A percentile compares a stretch with the other conserved stretches of the same genome.
Conservation (phyloP, 441 rosid genomes). For the Mallotus japonicus region DNA sequence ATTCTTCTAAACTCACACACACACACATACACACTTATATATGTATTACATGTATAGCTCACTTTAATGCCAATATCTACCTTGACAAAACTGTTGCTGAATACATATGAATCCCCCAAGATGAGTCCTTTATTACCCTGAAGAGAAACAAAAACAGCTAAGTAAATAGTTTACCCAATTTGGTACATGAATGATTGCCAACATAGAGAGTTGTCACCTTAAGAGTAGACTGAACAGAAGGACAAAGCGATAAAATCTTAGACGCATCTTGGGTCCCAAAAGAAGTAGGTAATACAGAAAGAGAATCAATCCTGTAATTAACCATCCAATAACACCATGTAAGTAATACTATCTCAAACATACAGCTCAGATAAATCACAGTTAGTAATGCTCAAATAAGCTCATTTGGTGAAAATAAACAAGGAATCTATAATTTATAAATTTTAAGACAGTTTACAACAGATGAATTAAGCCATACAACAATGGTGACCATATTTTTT, state of each 20-base stretch:
- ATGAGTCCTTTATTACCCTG: slow-evolving; percentile 77
- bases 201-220: slow-evolving; percentile 51
- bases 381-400: slow-evolving; percentile 4
- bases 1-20: neutral
- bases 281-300: slow-evolving; percentile 72
- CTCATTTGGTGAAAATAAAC: neutral
- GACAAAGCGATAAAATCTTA: slow-evolving; percentile 70
- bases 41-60: neutral
- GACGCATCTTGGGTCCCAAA: slow-evolving; percentile 77
- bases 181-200: slow-evolving; percentile 6
- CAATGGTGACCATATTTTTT: neutral
- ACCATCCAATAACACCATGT: slow-evolving; percentile 29
- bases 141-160: slow-evolving; percentile 27
- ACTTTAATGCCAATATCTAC: slow-evolving; percentile 32
- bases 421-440: neutral
- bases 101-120: slow-evolving; percentile 66
- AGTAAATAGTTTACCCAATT: slow-evolving; percentile 17
- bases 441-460: neutral
- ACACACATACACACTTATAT: no score
- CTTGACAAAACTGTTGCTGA: slow-evolving; percentile 82
- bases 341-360: slow-evolving; percentile 5
- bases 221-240: slow-evolving; percentile 65
- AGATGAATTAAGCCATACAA: neutral
- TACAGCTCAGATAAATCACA: neutral
- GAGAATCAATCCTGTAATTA: slow-evolving; percentile 82